Evolutionary conservation across 805 yeast genomes (phyloP), one percentile per base, ranked within the genome.

Genomic region (Metschnikowia colocasiae): DNA sequence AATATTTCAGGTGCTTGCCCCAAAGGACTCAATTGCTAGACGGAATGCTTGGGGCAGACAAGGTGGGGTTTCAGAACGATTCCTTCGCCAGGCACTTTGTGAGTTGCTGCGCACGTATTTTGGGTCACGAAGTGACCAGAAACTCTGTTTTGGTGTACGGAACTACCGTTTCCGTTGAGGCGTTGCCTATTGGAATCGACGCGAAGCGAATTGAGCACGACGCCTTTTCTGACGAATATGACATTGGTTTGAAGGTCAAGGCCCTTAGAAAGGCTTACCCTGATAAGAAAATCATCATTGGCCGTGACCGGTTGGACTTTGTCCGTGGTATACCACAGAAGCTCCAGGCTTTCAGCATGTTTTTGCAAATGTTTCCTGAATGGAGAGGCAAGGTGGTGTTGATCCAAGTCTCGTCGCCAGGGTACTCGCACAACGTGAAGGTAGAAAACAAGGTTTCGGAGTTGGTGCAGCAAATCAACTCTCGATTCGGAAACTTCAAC

Each of bases 321-420:
- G 96, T 92, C 18, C 81, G 96, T 51, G 98, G 99, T 27, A 96
- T 94, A 25, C 81, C 87, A 3, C 98, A 94, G 67, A 94, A 94
- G 65, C 69, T 94, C 32, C 85, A 89, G 65, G 97, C 97, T 0
- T 91, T 85, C 66, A 96, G 88, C 59, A 80, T 82, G 69, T 88
- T 94, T 55, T 72, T 94, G 54, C 87, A 85, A 49, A 82, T 87
- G 87, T 90, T 83, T 57, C 99, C 99, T 1, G 90, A 90, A 54
- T 89, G 96, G 95, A 75, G 86, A 47, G 86, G 82, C 35, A 81
- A 84, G 51, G 96, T 90, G 15, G 94, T 89, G 3, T 72, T 92
- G 56, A 85, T 94, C 56, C 99, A 94, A 68, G 96, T 94, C 20
- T 86, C 96, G 3, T 83, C 90, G 40, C 95, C 96, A 18, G 83